Percentiles rank a stretch among this genome's conserved stretches.
phyloP scores from a whole-genome alignment of 2,329 filamentous ascomycete genomes.

The Fusarium pseudoanthophilum region DNA sequence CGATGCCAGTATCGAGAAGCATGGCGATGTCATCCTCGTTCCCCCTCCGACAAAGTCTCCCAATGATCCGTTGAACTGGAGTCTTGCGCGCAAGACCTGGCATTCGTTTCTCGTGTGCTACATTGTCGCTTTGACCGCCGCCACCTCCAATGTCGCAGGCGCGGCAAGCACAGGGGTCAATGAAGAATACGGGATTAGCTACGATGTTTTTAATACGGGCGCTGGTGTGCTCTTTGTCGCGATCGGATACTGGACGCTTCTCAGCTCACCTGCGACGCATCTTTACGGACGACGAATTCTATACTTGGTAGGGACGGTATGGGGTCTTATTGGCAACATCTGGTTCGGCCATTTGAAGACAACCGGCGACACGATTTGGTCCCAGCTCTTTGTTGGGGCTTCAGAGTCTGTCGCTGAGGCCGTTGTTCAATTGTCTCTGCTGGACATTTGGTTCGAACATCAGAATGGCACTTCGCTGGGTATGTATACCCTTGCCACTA shows the following conservation, averaged over 20 bases:
- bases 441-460: slow-evolving; percentile 68
- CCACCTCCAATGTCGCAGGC: slow-evolving; percentile 66
- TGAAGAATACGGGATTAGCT: slow-evolving; percentile 61
- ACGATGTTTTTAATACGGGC: slow-evolving; percentile 64
- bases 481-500: slow-evolving; percentile 65
- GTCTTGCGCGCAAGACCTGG: slow-evolving; percentile 59
- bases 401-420: slow-evolving; percentile 67
- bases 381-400: slow-evolving; percentile 67
- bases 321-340: slow-evolving; percentile 61
- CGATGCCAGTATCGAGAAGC: slow-evolving; percentile 42
- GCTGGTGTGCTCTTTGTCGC: slow-evolving; percentile 66
- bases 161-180: slow-evolving; percentile 62
- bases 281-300: slow-evolving; percentile 65
- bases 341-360: slow-evolving; percentile 62
- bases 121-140: slow-evolving; percentile 65
- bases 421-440: slow-evolving; percentile 65
- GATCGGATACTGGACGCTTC: slow-evolving; percentile 66
- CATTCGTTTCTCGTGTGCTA: slow-evolving; percentile 63
- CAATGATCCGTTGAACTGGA: slow-evolving; percentile 65
- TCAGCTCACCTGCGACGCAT: slow-evolving; percentile 63
- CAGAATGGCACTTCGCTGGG: slow-evolving; percentile 65
- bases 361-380: slow-evolving; percentile 61
- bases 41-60: slow-evolving; percentile 64
- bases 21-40: slow-evolving; percentile 60
- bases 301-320: slow-evolving; percentile 63